A percentile compares a stretch with the other conserved stretches of the same genome.
These are phyloP conservation scores for Closterium sp. DNA, from an alignment of 139 green algal genomes.

Conservation along the genomic window DNA sequence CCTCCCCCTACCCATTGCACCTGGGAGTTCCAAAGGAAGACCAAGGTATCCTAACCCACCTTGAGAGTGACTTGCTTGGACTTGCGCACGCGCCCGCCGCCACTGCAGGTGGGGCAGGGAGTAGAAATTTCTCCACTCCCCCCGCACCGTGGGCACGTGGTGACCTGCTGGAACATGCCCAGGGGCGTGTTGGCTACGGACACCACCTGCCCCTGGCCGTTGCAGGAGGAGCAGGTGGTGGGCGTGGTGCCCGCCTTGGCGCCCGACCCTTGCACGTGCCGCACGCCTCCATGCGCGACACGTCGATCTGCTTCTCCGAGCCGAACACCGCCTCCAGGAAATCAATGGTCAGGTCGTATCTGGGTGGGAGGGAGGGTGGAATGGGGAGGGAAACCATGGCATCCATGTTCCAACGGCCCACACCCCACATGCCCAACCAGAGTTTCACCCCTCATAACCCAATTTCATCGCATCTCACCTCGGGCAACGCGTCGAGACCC, in stretches of 20 bases:
- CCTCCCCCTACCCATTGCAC: too few species aligned
- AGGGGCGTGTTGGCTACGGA: conserved; percentile 84
- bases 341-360: conserved; percentile 30
- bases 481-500: too few species aligned
- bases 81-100: conserved; percentile 83
- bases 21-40: too few species aligned
- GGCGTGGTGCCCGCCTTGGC: conserved; percentile 82
- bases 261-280: conserved; percentile 61
- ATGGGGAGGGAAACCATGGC: too few species aligned
- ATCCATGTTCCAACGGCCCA: too few species aligned
- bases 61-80: conserved; percentile 77
- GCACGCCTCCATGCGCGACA: conserved; percentile 76
- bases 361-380: too few species aligned
- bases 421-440: too few species aligned
- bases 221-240: conserved; percentile 79
- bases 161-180: conserved; percentile 86
- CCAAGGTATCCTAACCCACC: too few species aligned
- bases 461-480: too few species aligned
- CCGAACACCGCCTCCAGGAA: conserved; percentile 52
- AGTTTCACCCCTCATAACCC: too few species aligned
- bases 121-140: conserved; percentile 55
- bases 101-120: conserved; percentile 83
- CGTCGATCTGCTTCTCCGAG: conserved; percentile 82
- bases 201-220: conserved; percentile 79
- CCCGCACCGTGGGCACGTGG: conserved; percentile 52